phyloP scores from a whole-genome alignment of 2,329 filamentous ascomycete species.

The Apiospora rasikravindrae region DNA sequence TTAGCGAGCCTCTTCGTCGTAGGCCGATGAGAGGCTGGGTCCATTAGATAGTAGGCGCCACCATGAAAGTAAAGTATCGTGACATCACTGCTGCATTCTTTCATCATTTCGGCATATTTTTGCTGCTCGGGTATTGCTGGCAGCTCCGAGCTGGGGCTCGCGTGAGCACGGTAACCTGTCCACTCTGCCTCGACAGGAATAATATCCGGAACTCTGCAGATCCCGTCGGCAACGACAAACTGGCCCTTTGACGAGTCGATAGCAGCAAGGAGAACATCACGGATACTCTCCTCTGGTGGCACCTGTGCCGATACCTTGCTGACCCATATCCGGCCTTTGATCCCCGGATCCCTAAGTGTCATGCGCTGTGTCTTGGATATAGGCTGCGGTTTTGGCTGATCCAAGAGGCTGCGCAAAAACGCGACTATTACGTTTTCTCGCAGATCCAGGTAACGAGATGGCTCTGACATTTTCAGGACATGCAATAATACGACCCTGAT shows the following conservation, averaged over 20 bases:
- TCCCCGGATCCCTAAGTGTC: conserved; percentile 37
- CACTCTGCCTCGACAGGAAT: conserved; percentile 72
- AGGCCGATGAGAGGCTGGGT: conserved; percentile 69
- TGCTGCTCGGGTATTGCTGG: conserved; percentile 65
- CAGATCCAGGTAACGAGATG: conserved; percentile 78
- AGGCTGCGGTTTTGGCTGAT: conserved; percentile 49
- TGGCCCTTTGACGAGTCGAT: conserved; percentile 58
- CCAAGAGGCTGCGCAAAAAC: conserved; percentile 71
- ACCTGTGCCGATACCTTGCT: conserved; percentile 69
- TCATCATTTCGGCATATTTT: conserved; percentile 71
- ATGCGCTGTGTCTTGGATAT: conserved; percentile 66
- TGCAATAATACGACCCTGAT: conserved; percentile 68
- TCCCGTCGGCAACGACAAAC: conserved; percentile 36
- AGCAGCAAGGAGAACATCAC: conserved; percentile 62
- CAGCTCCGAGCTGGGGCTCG: conserved; percentile 52
- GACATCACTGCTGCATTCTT: conserved; percentile 65
- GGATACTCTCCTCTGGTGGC: conserved; percentile 61
- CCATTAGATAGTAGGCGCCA: conserved; percentile 75
- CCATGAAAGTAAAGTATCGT: conserved; percentile 79
- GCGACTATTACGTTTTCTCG: conserved; percentile 74
- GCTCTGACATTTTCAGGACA: conserved; percentile 69
- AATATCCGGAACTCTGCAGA: conserved; percentile 53
- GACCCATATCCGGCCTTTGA: conserved; percentile 85
- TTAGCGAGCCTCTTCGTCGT: conserved; percentile 67
- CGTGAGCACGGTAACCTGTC: conserved; percentile 71